Evolutionary conservation across 768 basidiomycete species (phyloP).

Genomic region (Psilocybe subaeruginosa): DNA sequence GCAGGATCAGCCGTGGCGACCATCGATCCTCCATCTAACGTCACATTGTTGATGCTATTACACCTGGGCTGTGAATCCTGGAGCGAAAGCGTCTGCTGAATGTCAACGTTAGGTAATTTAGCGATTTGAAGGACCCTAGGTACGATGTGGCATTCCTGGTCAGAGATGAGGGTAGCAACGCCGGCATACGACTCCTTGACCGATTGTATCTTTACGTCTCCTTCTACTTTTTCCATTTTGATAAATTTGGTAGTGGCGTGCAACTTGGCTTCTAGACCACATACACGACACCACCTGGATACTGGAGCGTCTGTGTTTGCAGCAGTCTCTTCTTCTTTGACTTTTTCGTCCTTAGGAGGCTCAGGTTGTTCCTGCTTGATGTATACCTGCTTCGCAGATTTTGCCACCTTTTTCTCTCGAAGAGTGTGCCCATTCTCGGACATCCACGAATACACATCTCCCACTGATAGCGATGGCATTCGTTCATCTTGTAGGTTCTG

Average conservation of each 20-base stretch:
- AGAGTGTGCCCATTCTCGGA: conserved; percentile 41
- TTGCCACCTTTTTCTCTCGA: conserved; percentile 1
- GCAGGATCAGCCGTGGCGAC: conserved; percentile 35
- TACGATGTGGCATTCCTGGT: conserved; percentile 26
- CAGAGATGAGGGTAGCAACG: not conserved
- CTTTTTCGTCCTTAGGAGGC: not conserved
- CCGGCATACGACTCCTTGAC: not conserved
- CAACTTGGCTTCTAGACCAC: conserved; percentile 29
- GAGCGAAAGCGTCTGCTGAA: conserved; percentile 9
- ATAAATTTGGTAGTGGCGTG: conserved; percentile 23
- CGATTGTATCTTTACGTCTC: not conserved
- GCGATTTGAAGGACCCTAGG: conserved; percentile 24
- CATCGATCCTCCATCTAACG: conserved; percentile 16
- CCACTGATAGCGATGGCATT: conserved; percentile 36
- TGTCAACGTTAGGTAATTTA: conserved; percentile 34
- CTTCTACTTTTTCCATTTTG: conserved; percentile 18
- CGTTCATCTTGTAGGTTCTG: conserved; percentile 13
- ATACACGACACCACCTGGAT: conserved; percentile 33
- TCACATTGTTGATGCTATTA: not conserved
- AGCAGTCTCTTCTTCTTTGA: not conserved
- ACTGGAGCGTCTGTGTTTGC: not conserved
- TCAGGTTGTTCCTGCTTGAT: conserved; percentile 1
- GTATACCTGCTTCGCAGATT: not conserved
- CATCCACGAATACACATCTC: conserved; percentile 51
- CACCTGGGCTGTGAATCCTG: not conserved